A percentile compares a stretch with the other conserved stretches of the same genome.
phyloP scores from a whole-genome alignment of 2,329 filamentous ascomycete genomes.

The Fusarium oxysporum region DNA sequence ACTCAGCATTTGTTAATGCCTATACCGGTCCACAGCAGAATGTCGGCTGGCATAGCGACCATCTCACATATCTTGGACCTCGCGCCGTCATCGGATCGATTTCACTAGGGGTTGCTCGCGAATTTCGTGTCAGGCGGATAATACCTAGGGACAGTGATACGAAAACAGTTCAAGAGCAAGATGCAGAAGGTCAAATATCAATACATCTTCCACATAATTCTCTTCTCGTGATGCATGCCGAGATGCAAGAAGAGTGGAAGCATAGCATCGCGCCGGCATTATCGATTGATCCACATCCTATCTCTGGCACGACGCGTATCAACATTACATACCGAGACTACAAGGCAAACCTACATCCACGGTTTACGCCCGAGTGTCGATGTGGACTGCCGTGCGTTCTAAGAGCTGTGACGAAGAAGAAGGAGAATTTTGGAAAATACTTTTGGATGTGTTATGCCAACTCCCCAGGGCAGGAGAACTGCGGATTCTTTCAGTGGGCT shows the following conservation, averaged over 20 bases:
- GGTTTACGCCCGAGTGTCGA: slow-evolving; percentile 79
- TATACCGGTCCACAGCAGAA: slow-evolving; percentile 84
- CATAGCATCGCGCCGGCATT: slow-evolving; percentile 82
- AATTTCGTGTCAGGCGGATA: slow-evolving; percentile 87
- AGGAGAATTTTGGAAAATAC: slow-evolving; percentile 81
- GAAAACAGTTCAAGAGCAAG: slow-evolving; percentile 59
- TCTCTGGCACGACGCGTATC: slow-evolving; percentile 83
- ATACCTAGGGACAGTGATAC: slow-evolving; percentile 67
- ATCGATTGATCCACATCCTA: slow-evolving; percentile 84
- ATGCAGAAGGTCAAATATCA: slow-evolving; percentile 85
- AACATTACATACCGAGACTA: slow-evolving; percentile 97
- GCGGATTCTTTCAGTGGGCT: slow-evolving; percentile 86
- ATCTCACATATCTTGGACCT: slow-evolving; percentile 92
- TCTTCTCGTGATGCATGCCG: slow-evolving; percentile 93
- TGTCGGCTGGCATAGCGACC: slow-evolving; percentile 93
- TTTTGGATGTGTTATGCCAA: slow-evolving; percentile 95
- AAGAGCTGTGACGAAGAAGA: slow-evolving; percentile 82
- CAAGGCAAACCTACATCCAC: slow-evolving; percentile 79
- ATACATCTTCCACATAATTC: slow-evolving; percentile 97
- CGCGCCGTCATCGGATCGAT: slow-evolving; percentile 89
- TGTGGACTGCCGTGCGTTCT: slow-evolving; percentile 78
- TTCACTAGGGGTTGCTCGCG: slow-evolving; percentile 89
- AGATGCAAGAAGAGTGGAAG: slow-evolving; percentile 98
- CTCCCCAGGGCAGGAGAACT: slow-evolving; percentile 75
- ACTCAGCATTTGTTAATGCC: slow-evolving; percentile 94